Evolutionary conservation across 768 basidiomycete species (phyloP), one percentile per base, ranked within the genome.

Genomic region (Phlegmacium glaucopus): DNA sequence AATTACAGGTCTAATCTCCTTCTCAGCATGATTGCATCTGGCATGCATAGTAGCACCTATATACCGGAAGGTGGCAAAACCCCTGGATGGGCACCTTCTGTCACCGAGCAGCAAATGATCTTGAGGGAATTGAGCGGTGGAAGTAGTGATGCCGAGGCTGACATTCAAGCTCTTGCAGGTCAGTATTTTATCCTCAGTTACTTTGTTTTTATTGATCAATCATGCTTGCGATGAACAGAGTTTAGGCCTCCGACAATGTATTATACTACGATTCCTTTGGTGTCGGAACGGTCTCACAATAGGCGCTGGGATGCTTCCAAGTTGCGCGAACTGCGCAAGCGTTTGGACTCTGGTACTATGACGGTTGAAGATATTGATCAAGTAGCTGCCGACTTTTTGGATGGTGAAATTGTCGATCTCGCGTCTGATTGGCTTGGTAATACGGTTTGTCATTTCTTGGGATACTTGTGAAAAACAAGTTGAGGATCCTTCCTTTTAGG

Each of bases 361-460:
- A 75, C 78, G 10, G 76, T 79, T 13, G 87, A 87, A 43, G 95
- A 98, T 67, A 83, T 94, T 46, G 94, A 99, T 62, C 83, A 85
- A 61, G 85, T 96, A 43, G 90, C 92, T 3, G 76, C 76, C 39
- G 94, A 98, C 61, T 84, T 97, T 65, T 75, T 98, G 52, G 94
- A 97, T 57, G 85, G 90, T 10, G 96, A 98, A 63, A 89, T 92
- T 51, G 93, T 95, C 11, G 92, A 94, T 64, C 79, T 99, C 48
- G 87, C 95, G 11, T 94, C 92, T 30, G 95, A 99, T 65, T 98
- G 96, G 87, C 86, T 99, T 55, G 96, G 96, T 39, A 99, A 99
- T 61, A 98, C 94, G 30, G 86, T 87, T 61, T 49, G 82, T 60
- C 26, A 15, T n/a, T 17, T 41, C 35, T 12, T 30, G 3, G 32